These are phyloP conservation scores for Nicotiana rustica DNA, from an alignment of 305 asterid species.

Conservation along the genomic window DNA sequence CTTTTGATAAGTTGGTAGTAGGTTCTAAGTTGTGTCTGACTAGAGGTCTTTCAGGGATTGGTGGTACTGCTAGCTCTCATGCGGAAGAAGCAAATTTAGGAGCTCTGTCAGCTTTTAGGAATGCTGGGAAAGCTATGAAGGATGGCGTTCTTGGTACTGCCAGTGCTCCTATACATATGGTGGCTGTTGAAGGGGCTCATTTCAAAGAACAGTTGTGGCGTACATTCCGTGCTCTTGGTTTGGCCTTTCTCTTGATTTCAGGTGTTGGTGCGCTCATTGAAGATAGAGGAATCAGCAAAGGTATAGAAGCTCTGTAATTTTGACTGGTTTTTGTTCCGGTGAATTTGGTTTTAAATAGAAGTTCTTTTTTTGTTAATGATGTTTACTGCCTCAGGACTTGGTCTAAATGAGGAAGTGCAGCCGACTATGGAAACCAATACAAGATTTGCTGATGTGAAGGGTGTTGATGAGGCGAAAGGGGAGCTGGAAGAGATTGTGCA, in stretches of 20 bases:
- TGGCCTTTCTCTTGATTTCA: conserved; percentile 82
- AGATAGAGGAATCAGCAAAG: conserved; percentile 96
- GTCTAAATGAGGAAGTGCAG: conserved; percentile 81
- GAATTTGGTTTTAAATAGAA: conserved; percentile 25
- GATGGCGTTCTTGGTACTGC: conserved; percentile 81
- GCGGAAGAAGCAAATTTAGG: conserved; percentile 66
- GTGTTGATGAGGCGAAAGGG: conserved; percentile 90
- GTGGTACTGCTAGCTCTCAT: conserved; percentile 53
- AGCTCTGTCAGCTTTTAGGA: conserved; percentile 69
- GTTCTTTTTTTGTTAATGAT: conserved; percentile 25
- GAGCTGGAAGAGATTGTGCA: conserved; percentile 93
- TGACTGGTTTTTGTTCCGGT: conserved; percentile 20
- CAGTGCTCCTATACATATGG: conserved; percentile 93
- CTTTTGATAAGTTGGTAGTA: background rate
- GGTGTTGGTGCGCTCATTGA: conserved; percentile 92
- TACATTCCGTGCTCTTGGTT: conserved; percentile 84
- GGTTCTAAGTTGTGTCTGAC: conserved; percentile 13
- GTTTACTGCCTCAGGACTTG: conserved; percentile 62
- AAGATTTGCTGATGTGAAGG: conserved; percentile 83
- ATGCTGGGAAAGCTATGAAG: conserved; percentile 69
- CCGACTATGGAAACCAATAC: conserved; percentile 83
- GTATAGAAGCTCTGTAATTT: conserved; percentile 46
- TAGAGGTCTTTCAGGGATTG: conserved; percentile 52
- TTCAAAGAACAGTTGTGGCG: conserved; percentile 96
- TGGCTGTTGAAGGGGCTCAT: conserved; percentile 88